A percentile compares a stretch with the other conserved stretches of the same genome.
These are phyloP conservation scores for Linum usitatissimum DNA, from an alignment of 345 rosid genomes.

Conservation along the genomic window DNA sequence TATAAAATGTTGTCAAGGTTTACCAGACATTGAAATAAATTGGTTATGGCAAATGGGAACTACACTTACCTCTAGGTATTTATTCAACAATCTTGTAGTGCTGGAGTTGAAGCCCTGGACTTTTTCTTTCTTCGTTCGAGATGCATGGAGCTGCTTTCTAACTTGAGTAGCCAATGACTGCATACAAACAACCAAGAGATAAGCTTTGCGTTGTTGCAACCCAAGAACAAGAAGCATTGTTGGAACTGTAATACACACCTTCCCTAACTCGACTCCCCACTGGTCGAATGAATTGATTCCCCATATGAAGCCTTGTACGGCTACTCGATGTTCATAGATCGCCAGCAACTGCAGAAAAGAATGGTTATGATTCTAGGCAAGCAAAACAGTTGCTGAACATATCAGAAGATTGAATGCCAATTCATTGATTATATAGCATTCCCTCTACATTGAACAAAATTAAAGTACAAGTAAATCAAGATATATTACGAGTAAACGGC, in stretches of 20 bases:
- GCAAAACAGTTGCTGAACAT: not conserved
- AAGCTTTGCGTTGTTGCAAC: not conserved
- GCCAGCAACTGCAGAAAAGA: constrained; percentile 56
- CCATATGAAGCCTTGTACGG: constrained; percentile 92
- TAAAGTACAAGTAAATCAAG: not conserved
- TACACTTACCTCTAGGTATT: constrained; percentile 55
- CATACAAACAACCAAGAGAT: constrained; percentile 12
- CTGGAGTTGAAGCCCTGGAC: constrained; percentile 80
- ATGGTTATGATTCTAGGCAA: not conserved
- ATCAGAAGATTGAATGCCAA: too few species aligned
- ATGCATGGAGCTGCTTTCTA: constrained; percentile 71
- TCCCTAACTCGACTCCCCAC: constrained; percentile 99
- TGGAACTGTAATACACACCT: constrained; percentile 33
- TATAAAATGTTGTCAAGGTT: too few species aligned
- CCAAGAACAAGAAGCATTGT: not conserved
- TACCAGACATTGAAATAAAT: too few species aligned
- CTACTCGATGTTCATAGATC: constrained; percentile 89
- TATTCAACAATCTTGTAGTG: constrained; percentile 57
- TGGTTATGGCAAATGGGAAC: not conserved
- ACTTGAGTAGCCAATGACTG: constrained; percentile 86
- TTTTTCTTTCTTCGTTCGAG: constrained; percentile 55
- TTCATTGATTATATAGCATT: too few species aligned
- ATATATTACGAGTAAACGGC: constrained; percentile 5
- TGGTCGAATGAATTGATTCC: constrained; percentile 97
- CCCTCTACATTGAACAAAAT: not conserved